Evolutionary conservation across 176 grass and related monocot genomes (phyloP), one percentile per base, ranked within the genome.

Genomic region (Cocos nucifera): DNA sequence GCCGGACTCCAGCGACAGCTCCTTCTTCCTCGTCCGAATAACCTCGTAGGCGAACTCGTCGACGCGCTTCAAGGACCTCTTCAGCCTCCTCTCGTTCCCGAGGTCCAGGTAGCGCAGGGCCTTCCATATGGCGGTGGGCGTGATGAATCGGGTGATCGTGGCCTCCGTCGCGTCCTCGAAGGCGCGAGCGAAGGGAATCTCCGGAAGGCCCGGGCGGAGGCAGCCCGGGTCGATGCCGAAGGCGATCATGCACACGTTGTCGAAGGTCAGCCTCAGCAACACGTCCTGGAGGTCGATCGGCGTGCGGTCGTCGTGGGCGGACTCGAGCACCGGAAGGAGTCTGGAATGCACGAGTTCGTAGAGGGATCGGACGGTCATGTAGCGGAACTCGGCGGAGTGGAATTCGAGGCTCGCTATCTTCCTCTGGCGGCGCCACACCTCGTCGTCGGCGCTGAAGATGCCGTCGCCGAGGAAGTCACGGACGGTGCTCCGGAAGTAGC

Each of bases 161-260:
- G 87, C 87, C 83, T 97, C 87, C 4, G 92, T 97, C 61, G 92
- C 92, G 30, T 85, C 83, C 81, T 97, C 92, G 85, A 97, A 97
- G 5, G 92, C 83, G 15, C 75, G 60, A 12, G 92, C 92, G 75
- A 97, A 97, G 0, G 92, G 92, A 56, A 97, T 91, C 29, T 90
- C 72, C 2, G 87, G 92, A 16, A 97, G 69, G 19, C 92, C 87
- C 2, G 63, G 70, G 8, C 51, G 1, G 24, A 97, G 75, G 66
- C 92, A 97, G 0, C 92, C 86, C 0, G 92, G 92, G 77, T 97
- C 92, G 29, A 71, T 75, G 61, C 92, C 92, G 50, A 97, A 91
- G 1, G 92, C 92, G 69, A 97, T 86, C 80, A 97, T 88, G 87
- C 92, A 91, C 5, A 97, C 92, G 72, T 91, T 90, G 75, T 91